Conservation (phyloP, 1,139 yeast genomes). For the Sugiyamaella xylanicola region DNA sequence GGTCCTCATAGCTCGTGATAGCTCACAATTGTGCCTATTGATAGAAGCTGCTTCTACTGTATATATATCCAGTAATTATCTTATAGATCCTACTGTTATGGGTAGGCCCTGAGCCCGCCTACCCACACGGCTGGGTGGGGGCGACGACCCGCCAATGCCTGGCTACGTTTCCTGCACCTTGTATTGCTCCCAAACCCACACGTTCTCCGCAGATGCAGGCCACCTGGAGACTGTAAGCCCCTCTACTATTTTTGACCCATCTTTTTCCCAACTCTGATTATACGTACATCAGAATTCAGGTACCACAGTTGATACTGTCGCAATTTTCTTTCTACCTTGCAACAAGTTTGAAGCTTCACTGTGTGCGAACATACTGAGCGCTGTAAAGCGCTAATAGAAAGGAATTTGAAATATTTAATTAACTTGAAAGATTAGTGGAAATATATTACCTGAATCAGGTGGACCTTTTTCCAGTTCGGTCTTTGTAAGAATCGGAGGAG, state of each 20-base stretch:
- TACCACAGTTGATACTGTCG: not conserved
- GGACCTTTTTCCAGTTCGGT: too few relatives aligned
- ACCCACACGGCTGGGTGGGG: not conserved
- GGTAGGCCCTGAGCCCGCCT: too few relatives aligned
- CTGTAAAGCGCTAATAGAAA: not conserved
- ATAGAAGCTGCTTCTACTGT: not conserved
- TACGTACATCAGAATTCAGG: not conserved
- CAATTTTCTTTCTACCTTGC: not conserved
- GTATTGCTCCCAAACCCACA: constrained; percentile 1
- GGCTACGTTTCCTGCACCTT: not conserved
- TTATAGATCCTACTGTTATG: not conserved
- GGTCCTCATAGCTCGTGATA: not conserved
- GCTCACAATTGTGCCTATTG: not conserved
- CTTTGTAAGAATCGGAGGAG: not conserved
- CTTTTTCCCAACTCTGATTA: not conserved
- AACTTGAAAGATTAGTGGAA: too few relatives aligned
- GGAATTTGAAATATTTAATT: too few relatives aligned
- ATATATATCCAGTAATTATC: not conserved
- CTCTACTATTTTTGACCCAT: not conserved
- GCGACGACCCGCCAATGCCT: not conserved
- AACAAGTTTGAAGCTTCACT: not conserved
- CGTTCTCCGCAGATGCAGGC: not conserved
- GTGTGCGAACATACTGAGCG: not conserved
- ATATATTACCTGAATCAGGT: too few relatives aligned
- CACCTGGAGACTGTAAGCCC: not conserved